These are phyloP conservation scores for Solanum peruvianum DNA, from an alignment of 257 asterid species.

Conservation along the genomic window DNA sequence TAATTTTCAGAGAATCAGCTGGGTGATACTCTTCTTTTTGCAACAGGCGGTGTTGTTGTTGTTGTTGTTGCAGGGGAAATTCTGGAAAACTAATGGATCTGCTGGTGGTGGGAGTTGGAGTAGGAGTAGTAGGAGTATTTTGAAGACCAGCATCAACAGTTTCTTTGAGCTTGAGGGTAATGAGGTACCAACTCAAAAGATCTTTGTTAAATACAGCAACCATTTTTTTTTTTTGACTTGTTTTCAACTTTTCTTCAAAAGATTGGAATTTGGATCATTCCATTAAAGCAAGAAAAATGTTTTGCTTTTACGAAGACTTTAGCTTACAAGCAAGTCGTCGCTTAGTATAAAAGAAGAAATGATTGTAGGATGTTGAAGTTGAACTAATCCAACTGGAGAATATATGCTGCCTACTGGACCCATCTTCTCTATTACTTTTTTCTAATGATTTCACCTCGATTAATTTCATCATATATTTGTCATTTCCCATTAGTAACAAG, in stretches of 20 bases:
- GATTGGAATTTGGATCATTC: not conserved
- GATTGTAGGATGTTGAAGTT: conserved; percentile 11
- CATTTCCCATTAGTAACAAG: not conserved
- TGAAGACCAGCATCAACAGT: conserved; percentile 51
- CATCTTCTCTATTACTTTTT: not conserved
- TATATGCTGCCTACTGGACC: not conserved
- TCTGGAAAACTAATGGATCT: conserved; percentile 29
- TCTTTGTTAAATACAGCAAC: conserved; percentile 89
- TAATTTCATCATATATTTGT: too few species aligned
- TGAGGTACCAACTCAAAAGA: conserved; percentile 82
- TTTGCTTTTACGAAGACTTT: not conserved
- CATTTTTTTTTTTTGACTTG: conserved; percentile 11
- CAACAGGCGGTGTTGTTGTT: not conserved
- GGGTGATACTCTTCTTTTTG: conserved; percentile 17
- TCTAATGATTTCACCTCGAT: not conserved
- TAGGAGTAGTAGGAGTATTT: conserved; percentile 12
- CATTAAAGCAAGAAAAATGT: not conserved
- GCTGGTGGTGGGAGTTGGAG: conserved; percentile 17
- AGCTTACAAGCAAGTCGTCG: not conserved
- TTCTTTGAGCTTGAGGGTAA: conserved; percentile 77
- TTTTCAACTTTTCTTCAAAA: not conserved
- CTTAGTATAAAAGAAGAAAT: not conserved
- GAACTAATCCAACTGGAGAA: conserved; percentile 17
- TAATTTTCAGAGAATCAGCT: conserved; percentile 12
- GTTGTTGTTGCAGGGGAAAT: not conserved